Evolutionary conservation across 129 eudicot species (phyloP).

Genomic region (Flaveria robusta): DNA sequence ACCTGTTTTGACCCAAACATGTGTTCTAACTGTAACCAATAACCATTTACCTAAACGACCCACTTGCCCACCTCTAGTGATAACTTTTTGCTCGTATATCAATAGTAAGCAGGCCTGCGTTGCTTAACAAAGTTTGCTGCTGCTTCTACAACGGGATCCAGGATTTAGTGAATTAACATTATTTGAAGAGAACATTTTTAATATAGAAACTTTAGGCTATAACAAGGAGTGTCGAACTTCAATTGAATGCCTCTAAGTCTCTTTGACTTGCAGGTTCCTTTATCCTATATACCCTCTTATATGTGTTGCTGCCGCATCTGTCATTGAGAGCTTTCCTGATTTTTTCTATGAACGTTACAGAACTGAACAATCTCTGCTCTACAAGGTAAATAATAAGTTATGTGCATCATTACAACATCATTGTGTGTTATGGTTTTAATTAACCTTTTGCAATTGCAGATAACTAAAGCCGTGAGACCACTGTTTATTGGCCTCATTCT

Average conservation of each 20-base stretch:
- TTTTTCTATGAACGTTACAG: constrained; percentile 69
- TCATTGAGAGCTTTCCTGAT: constrained; percentile 89
- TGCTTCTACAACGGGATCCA: neutral
- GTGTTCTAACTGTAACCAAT: too few relatives aligned
- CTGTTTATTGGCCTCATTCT: constrained; percentile 71
- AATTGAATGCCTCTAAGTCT: constrained; percentile 14
- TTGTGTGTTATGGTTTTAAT: constrained; percentile 11
- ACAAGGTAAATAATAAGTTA: constrained; percentile 41
- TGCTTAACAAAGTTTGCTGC: neutral
- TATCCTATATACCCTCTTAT: constrained; percentile 97
- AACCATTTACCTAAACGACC: neutral
- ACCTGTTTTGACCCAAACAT: neutral
- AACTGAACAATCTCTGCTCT: constrained; percentile 48
- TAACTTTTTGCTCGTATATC: neutral
- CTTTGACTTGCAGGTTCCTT: constrained; percentile 75
- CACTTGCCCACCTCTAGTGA: neutral
- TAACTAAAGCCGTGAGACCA: constrained; percentile 70
- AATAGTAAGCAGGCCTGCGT: neutral
- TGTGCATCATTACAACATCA: constrained; percentile 5
- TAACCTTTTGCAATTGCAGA: constrained; percentile 47
- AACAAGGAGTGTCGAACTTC: constrained; percentile 16
- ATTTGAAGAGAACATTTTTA: neutral
- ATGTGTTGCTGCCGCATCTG: constrained; percentile 96
- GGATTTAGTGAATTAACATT: neutral
- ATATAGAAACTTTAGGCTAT: constrained; percentile 1